phyloP scores from a whole-genome alignment of 495 filamentous ascomycete genomes.

The Chaetomium cochliodes region DNA sequence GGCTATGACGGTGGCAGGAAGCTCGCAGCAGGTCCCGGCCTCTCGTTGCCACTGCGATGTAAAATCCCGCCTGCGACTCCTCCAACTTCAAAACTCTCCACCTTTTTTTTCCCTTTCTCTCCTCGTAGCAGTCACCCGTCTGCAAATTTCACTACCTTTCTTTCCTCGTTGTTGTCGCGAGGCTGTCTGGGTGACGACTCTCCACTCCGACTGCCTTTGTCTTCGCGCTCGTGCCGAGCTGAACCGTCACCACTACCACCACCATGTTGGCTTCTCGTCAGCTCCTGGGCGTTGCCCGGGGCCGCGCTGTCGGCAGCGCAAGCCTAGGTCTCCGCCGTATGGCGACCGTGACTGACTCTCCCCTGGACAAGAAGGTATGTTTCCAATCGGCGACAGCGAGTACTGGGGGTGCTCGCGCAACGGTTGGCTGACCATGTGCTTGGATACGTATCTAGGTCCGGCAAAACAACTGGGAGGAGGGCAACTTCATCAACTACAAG shows the following conservation, averaged over 20 bases:
- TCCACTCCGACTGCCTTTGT: slow-evolving; percentile 39
- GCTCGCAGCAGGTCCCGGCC: slow-evolving; percentile 21
- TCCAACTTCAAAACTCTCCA: slow-evolving; percentile 36
- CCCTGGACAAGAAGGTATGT: slow-evolving; percentile 55
- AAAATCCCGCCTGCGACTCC: slow-evolving; percentile 37
- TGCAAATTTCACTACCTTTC: slow-evolving; percentile 1
- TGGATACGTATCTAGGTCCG: slow-evolving; percentile 38
- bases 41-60: slow-evolving; percentile 33
- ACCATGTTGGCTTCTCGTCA: slow-evolving; percentile 58
- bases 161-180: slow-evolving; percentile 26
- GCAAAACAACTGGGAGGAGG: slow-evolving; percentile 58
- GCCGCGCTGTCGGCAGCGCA: slow-evolving; percentile 46
- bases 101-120: slow-evolving; percentile 32
- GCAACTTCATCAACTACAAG: slow-evolving; percentile 66
- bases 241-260: slow-evolving; percentile 43
- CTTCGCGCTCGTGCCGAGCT: slow-evolving; percentile 25
- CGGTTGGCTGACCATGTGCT: slow-evolving; percentile 19
- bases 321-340: slow-evolving; percentile 53
- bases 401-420: background rate
- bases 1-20: slow-evolving; percentile 40
- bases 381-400: background rate
- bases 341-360: slow-evolving; percentile 53
- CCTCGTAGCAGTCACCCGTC: slow-evolving; percentile 13
- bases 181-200: slow-evolving; percentile 32
- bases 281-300: slow-evolving; percentile 52